phyloP scores from a whole-genome alignment of 495 filamentous ascomycete species.

The Aspergillus baeticus region DNA sequence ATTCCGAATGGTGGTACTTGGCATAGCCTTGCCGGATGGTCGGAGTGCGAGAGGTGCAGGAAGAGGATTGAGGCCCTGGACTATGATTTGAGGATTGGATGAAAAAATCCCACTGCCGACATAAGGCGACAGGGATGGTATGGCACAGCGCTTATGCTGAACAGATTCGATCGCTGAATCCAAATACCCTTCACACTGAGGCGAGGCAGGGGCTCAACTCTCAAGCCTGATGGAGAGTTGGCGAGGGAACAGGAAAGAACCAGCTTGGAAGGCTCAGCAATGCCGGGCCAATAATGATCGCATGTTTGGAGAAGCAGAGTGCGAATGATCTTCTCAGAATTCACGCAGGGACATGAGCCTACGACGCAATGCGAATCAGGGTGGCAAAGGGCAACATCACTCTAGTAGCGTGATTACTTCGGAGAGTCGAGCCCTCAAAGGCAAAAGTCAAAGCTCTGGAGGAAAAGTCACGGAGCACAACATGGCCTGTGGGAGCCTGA shows the following conservation, averaged over 20 bases:
- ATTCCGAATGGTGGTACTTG: not conserved
- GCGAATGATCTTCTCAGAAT: not conserved
- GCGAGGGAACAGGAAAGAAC: too few relatives aligned
- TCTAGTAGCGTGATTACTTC: conserved; percentile 7
- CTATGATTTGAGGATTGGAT: not conserved
- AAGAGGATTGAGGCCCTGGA: not conserved
- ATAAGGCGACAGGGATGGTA: not conserved
- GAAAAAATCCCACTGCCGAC: not conserved
- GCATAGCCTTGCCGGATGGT: not conserved
- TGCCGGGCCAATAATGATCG: too few relatives aligned
- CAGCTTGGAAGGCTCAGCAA: too few relatives aligned
- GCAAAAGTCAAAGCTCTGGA: not conserved
- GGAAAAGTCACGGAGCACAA: not conserved
- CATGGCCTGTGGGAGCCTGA: not conserved
- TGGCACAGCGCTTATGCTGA: conserved; percentile 11
- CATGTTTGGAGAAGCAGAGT: too few relatives aligned
- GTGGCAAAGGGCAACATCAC: not conserved
- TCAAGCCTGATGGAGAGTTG: too few relatives aligned
- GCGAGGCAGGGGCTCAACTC: too few relatives aligned
- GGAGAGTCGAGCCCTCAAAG: not conserved
- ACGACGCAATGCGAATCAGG: not conserved
- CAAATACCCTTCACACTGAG: not conserved
- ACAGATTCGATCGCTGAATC: not conserved
- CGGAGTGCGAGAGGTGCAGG: not conserved
- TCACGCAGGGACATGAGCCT: not conserved